Conservation (phyloP, 257 asterid genomes). For the Echium plantagineum region DNA sequence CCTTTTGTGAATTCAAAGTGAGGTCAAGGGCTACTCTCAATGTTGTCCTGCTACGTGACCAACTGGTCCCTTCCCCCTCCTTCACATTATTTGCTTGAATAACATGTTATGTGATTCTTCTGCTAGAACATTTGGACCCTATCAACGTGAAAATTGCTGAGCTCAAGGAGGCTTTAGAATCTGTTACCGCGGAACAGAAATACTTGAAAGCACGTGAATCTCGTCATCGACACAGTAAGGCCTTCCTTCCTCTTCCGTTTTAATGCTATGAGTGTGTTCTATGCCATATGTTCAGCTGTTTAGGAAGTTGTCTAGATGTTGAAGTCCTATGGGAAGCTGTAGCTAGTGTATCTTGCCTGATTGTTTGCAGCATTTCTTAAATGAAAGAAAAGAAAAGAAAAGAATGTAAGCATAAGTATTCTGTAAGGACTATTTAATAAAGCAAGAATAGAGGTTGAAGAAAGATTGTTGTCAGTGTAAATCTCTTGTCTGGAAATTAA, state of each 20-base stretch:
- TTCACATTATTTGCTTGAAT: constrained; percentile 5
- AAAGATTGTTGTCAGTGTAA: neutral
- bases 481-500: neutral
- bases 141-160: constrained; percentile 75
- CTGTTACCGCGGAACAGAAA: constrained; percentile 75
- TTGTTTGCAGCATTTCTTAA: neutral
- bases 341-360: neutral
- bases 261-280: too few relatives aligned
- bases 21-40: neutral
- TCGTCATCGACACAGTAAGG: constrained; percentile 78
- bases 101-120: constrained; percentile 11
- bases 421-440: too few relatives aligned
- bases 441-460: neutral
- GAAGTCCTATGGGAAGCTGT: too few relatives aligned
- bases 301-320: neutral
- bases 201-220: constrained; percentile 63
- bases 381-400: neutral
- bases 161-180: constrained; percentile 67
- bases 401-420: neutral
- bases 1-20: too few relatives aligned
- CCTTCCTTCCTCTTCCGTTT: constrained; percentile 5
- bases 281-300: neutral
- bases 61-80: constrained; percentile 1
- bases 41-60: neutral
- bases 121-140: constrained; percentile 68